Conservation (phyloP, 2,329 filamentous ascomycete species). For the Stemphylium vesicarium region DNA sequence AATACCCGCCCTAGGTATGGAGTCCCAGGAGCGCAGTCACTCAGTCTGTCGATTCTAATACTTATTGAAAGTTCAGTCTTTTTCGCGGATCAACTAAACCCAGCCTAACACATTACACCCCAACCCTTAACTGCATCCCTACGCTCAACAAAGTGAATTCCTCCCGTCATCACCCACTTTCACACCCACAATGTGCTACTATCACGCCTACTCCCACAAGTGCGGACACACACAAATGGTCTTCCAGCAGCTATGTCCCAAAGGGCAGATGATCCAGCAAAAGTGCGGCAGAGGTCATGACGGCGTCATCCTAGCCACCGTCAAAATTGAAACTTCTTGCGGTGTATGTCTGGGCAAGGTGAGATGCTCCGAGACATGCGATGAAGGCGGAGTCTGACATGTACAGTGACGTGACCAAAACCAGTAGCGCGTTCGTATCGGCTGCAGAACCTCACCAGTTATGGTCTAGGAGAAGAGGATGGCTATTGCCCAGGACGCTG, state of each 20-base stretch:
- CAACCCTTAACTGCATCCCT: neutral
- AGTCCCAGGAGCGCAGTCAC: too few relatives aligned
- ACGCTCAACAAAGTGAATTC: neutral
- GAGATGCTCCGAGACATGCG: neutral
- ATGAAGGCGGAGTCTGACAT: neutral
- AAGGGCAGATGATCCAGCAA: slow-evolving; percentile 41
- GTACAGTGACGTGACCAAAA: neutral
- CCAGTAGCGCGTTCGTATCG: neutral
- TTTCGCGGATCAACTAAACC: neutral
- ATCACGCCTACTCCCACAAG: slow-evolving; percentile 55
- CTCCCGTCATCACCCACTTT: neutral
- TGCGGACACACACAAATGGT: slow-evolving; percentile 54
- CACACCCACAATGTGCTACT: slow-evolving; percentile 52
- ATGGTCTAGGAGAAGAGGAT: too few relatives aligned
- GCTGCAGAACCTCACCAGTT: neutral
- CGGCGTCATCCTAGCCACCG: slow-evolving; percentile 38
- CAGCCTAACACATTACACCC: neutral
- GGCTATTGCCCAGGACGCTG: too few relatives aligned
- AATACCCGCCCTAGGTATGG: too few relatives aligned
- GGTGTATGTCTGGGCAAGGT: slow-evolving; percentile 33
- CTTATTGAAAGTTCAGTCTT: too few relatives aligned
- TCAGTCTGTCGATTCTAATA: neutral
- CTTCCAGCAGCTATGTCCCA: slow-evolving; percentile 38
- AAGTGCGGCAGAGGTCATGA: slow-evolving; percentile 40
- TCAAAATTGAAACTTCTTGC: slow-evolving; percentile 41